phyloP scores from a whole-genome alignment of 352 stramenopile genomes.

The Phytophthora idaei region DNA sequence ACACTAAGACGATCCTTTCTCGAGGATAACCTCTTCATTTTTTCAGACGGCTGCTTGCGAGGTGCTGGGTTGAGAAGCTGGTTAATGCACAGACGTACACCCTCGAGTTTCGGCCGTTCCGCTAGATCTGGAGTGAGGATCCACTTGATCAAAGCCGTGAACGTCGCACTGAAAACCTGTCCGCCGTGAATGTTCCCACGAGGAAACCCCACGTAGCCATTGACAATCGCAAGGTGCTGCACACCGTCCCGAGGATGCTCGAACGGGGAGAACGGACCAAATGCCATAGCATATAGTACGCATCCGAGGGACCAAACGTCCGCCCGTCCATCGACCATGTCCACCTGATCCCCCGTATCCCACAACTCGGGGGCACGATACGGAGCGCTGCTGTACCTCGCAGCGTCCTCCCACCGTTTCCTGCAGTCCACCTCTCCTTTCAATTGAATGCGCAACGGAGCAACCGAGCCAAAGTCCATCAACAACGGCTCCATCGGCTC shows the following conservation, averaged over 20 bases:
- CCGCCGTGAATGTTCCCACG: conserved; percentile 21
- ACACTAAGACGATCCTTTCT: conserved; percentile 6
- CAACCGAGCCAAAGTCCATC: conserved; percentile 80
- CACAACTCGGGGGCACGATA: conserved; percentile 94
- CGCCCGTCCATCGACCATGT: conserved; percentile 58
- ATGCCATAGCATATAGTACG: conserved; percentile 91
- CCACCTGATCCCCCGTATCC: conserved; percentile 42
- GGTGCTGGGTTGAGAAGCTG: conserved; percentile 25
- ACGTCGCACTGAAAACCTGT: conserved; percentile 58
- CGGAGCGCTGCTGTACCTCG: conserved; percentile 81
- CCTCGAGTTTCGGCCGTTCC: conserved; percentile 65
- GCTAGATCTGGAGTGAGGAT: conserved; percentile 70
- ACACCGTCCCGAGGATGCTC: conserved; percentile 70
- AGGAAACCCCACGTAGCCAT: conserved; percentile 67
- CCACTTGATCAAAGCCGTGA: conserved; percentile 67
- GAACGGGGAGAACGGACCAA: conserved; percentile 90
- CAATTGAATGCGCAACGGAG: conserved; percentile 43
- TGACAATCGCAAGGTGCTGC: conserved; percentile 61
- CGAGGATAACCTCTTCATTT: conserved; percentile 13
- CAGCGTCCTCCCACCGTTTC: conserved; percentile 80
- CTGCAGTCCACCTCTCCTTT: conserved; percentile 47
- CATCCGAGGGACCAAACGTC: conserved; percentile 94
- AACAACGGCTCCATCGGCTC: conserved; percentile 59
- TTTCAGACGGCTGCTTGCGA: conserved; percentile 15
- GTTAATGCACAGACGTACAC: conserved; percentile 41